phyloP scores from a whole-genome alignment of 768 basidiomycete species.

The Stropharia rugosoannulata region DNA sequence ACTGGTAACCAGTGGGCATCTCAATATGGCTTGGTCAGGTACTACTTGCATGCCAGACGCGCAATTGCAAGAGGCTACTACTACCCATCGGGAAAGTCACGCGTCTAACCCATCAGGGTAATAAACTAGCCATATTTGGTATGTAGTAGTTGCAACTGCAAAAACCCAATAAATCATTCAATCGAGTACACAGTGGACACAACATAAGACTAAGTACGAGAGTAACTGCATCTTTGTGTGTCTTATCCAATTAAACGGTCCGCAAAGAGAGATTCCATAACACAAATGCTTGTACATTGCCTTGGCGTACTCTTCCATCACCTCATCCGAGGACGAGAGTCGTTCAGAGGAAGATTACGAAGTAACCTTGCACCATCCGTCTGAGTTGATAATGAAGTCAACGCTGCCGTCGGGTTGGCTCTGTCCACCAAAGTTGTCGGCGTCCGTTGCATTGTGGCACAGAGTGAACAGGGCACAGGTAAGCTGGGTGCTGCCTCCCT shows the following conservation, averaged over 20 bases:
- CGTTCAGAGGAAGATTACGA: background rate
- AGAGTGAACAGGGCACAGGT: constrained; percentile 40
- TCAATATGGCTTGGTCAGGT: no score
- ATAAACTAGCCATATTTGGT: background rate
- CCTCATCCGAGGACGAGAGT: background rate
- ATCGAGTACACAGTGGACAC: background rate
- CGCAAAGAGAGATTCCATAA: no score
- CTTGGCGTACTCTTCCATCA: no score
- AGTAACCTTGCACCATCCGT: constrained; percentile 39
- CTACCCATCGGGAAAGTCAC: no score
- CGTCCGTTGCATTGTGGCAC: constrained; percentile 36
- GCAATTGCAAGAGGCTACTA: no score
- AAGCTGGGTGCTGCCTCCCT: constrained; percentile 42
- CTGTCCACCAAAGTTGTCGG: constrained; percentile 42
- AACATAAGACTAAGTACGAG: background rate
- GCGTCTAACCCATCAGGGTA: background rate
- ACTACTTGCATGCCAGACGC: no score
- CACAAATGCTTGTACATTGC: background rate
- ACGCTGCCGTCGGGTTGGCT: constrained; percentile 38
- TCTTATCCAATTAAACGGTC: no score
- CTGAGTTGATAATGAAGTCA: constrained; percentile 39
- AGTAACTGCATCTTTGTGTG: no score
- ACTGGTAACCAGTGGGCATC: no score
- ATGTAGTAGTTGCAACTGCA: background rate
- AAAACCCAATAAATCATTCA: no score